phyloP scores from a whole-genome alignment of 169 alveolate genomes.

The Eimeria zaria region DNA sequence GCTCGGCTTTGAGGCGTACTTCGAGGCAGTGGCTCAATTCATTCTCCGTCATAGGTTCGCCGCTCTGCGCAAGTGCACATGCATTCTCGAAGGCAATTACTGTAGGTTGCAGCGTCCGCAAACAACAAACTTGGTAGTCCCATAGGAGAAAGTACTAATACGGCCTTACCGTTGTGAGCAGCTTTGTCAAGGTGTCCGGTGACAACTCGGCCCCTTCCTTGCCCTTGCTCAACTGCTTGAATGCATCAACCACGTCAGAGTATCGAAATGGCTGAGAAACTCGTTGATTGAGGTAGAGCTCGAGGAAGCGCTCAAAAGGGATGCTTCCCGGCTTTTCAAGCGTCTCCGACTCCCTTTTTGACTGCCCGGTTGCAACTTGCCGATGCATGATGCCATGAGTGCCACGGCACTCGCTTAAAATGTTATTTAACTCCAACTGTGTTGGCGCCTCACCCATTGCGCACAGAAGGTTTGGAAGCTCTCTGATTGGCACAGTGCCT shows the following conservation, averaged over 20 bases:
- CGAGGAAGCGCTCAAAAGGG: conserved; percentile 84
- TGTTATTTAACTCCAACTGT: conserved; percentile 93
- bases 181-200: conserved; percentile 21
- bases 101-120: not conserved
- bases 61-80: conserved; percentile 11
- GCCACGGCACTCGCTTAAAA: conserved; percentile 90
- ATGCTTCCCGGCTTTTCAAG: conserved; percentile 89
- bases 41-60: conserved; percentile 48
- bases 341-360: conserved; percentile 88
- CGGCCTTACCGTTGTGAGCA: conserved; percentile 42
- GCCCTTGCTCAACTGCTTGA: conserved; percentile 37
- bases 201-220: conserved; percentile 11
- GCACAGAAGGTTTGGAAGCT: conserved; percentile 95
- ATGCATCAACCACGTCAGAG: conserved; percentile 74
- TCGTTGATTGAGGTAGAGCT: conserved; percentile 85
- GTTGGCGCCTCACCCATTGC: conserved; percentile 97
- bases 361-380: conserved; percentile 83
- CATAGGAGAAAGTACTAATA: not conserved
- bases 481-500: conserved; percentile 92
- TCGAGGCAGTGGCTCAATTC: conserved; percentile 65
- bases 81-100: not conserved
- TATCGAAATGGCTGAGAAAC: conserved; percentile 18
- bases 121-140: not conserved
- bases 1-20: conserved; percentile 8
- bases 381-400: conserved; percentile 4